Conservation (phyloP, 129 eudicot species). For the Mikania micrantha region DNA sequence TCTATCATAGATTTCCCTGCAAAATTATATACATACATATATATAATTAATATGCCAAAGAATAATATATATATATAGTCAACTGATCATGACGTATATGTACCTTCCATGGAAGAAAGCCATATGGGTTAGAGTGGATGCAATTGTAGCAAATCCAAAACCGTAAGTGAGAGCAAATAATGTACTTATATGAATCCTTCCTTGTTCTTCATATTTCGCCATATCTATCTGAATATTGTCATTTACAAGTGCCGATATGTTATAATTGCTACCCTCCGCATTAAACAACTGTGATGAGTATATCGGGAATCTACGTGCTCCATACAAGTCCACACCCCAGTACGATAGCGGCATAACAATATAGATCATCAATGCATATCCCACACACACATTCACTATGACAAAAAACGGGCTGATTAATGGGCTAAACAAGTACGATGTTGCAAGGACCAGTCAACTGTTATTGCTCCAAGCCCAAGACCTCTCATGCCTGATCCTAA, state of each 20-base stretch:
- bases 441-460: constrained; percentile 84
- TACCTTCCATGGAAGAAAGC: constrained; percentile 84
- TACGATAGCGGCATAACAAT: constrained; percentile 67
- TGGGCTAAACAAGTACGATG: constrained; percentile 82
- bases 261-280: constrained; percentile 54
- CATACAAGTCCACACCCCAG: constrained; percentile 73
- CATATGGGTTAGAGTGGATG: constrained; percentile 76
- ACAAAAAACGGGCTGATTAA: constrained; percentile 86
- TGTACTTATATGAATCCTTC: constrained; percentile 67
- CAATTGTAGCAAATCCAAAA: constrained; percentile 85
- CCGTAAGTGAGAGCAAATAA: constrained; percentile 88
- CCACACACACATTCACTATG: constrained; percentile 60
- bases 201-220: constrained; percentile 49
- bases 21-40: not conserved
- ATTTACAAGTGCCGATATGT: constrained; percentile 74
- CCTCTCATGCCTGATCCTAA: constrained; percentile 85
- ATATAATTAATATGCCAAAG: no score
- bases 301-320: constrained; percentile 64
- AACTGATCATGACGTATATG: not conserved
- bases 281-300: constrained; percentile 89
- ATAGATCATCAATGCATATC: constrained; percentile 60
- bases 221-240: constrained; percentile 68
- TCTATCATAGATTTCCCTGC: constrained; percentile 78
- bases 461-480: constrained; percentile 74
- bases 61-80: no score